Conservation (phyloP, 768 basidiomycete species). For the Lepiota brunneoincarnata region DNA sequence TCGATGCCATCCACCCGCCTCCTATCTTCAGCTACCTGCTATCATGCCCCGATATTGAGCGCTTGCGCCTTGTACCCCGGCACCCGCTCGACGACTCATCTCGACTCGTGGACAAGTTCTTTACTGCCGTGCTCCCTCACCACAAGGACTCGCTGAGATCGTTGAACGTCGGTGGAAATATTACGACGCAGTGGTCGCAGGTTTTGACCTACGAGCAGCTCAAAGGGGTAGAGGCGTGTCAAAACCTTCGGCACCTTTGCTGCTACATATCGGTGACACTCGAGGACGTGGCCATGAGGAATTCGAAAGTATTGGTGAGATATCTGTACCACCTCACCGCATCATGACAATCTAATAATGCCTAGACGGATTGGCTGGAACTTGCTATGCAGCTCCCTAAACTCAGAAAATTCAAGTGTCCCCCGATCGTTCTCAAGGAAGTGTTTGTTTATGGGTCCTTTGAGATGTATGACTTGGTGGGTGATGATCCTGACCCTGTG, state of each 20-base stretch:
- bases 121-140: neutral
- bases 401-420: too few species aligned
- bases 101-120: neutral
- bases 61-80: neutral
- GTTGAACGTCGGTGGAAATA: neutral
- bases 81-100: neutral
- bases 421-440: too few species aligned
- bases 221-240: neutral
- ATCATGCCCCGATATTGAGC: neutral
- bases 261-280: neutral
- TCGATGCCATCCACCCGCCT: neutral
- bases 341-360: too few species aligned
- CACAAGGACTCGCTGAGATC: neutral
- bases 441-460: too few species aligned
- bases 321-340: too few species aligned
- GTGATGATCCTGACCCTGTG: too few species aligned
- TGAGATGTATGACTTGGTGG: too few species aligned
- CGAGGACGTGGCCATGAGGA: neutral
- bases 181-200: neutral
- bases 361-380: too few species aligned
- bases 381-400: too few species aligned
- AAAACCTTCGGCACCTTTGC: neutral
- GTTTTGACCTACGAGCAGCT: neutral
- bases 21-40: neutral
- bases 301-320: too few species aligned